Percentiles rank a stretch among this genome's conserved stretches.
These are phyloP conservation scores for Naganishia randhawae DNA, from an alignment of 768 basidiomycete genomes.

Conservation along the genomic window DNA sequence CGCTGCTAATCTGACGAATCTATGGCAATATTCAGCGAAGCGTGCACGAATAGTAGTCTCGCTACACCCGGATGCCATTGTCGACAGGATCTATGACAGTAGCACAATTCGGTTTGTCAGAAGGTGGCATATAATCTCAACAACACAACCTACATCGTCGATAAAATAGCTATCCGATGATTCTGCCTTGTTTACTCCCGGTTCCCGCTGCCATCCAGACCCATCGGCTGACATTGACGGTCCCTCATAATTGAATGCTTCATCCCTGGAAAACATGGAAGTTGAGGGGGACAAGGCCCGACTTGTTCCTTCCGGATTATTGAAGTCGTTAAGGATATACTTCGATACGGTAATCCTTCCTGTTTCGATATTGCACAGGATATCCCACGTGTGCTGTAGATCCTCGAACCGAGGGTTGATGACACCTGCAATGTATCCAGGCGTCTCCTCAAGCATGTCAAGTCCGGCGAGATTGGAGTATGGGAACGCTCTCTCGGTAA, in stretches of 20 bases:
- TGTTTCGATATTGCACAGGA: constrained; percentile 83
- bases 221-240: neutral
- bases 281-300: neutral
- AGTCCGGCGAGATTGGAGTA: constrained; percentile 79
- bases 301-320: constrained; percentile 31
- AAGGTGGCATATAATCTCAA: too few species aligned
- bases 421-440: constrained; percentile 93
- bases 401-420: constrained; percentile 95
- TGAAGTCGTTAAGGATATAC: constrained; percentile 57
- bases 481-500: constrained; percentile 87
- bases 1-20: constrained; percentile 84
- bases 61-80: constrained; percentile 87
- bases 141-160: constrained; percentile 69
- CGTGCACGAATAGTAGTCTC: constrained; percentile 81
- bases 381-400: constrained; percentile 75
- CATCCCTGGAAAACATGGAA: neutral
- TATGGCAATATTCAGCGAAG: constrained; percentile 79
- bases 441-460: constrained; percentile 79
- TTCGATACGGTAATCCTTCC: constrained; percentile 82
- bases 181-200: constrained; percentile 55
- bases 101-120: too few species aligned
- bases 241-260: neutral
- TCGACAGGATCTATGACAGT: constrained; percentile 64
- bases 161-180: constrained; percentile 78
- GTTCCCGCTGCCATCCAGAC: constrained; percentile 32